Base-by-base conservation (phyloP, 495 filamentous ascomycete species). In the Aspergillus bridgeri region DNA sequence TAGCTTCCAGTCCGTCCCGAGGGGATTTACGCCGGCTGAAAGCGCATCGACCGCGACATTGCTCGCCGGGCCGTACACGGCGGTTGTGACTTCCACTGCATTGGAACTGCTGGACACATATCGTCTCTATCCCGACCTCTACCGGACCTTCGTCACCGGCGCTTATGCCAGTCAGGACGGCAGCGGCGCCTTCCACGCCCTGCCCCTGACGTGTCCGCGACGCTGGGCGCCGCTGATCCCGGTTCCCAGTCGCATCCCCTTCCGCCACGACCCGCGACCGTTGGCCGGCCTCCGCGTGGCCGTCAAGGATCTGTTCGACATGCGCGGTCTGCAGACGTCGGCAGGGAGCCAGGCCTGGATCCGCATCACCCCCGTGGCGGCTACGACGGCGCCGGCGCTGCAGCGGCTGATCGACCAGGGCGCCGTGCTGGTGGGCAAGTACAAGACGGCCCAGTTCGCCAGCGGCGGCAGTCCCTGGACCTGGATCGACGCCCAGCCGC, bases 291-390 rank as follows among this genome's bases (percentile, higher is more conserved):
- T 77, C n/a, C 73, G 85, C 11, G 57, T 86, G 3, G 83, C 77
- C 1, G 70, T 87, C 59, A 89, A 89, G 66, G 86, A 87, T 58
- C 81, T 86, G 50, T 84, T 79, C 65, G 73, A 83, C 25, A 65
- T 88, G 9, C 73, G 73, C 0, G 84, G 85, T 3, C 61, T 84
- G 1, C 78, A 78, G 54, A 81, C 77, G 0, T 76, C 77, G 27
- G 74, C 78, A 56, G 80, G 83, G n/a, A 85, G 83, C 62, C 67
- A 81, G 11, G 82, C 81, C 0, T 85, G 76, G 71, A 80, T 83
- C 51, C 65, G 78, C 20, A 66, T 83, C 0, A 87, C 82, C 56
- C 73, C 76, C 1, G 57, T 79, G 0, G 68, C 68, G 21, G 77
- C 68, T 15, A 63, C 51, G 2, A 85, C 78, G 5, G 79, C 77